phyloP scores from a whole-genome alignment of 768 basidiomycete genomes.

The Rhodotorula taiwanensis region DNA sequence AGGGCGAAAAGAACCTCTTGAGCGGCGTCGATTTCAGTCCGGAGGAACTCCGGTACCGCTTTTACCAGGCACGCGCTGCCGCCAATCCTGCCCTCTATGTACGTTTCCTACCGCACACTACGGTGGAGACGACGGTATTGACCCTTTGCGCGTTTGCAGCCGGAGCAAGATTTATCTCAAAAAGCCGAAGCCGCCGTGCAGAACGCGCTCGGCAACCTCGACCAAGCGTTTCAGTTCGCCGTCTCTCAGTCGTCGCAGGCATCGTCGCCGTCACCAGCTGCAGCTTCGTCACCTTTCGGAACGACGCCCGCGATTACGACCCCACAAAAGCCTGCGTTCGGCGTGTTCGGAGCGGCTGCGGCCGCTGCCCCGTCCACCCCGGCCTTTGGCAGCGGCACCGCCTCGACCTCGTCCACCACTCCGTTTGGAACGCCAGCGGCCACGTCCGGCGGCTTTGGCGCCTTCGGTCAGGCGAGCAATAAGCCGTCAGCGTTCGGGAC shows the following conservation, averaged over 20 bases:
- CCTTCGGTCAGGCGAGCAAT: slow-evolving; percentile 4
- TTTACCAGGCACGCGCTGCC: slow-evolving; percentile 19
- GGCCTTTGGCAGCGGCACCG: background rate
- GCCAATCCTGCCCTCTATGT: slow-evolving; percentile 32
- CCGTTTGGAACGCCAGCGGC: slow-evolving; percentile 10
- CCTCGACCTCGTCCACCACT: background rate
- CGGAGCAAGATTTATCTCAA: slow-evolving; percentile 20
- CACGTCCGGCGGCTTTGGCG: slow-evolving; percentile 6
- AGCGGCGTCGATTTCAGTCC: slow-evolving; percentile 62
- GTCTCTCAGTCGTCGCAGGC: slow-evolving; percentile 6
- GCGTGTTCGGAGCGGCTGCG: slow-evolving; percentile 18
- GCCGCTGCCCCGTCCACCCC: slow-evolving; percentile 3
- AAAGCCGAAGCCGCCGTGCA: slow-evolving; percentile 26
- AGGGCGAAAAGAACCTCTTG: slow-evolving; percentile 63
- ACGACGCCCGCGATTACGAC: slow-evolving; percentile 5
- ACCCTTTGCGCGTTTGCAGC: background rate
- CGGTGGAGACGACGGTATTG: fast-evolving
- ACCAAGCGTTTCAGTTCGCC: slow-evolving; percentile 32
- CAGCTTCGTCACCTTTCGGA: background rate
- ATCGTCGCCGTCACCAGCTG: background rate
- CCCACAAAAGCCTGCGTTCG: slow-evolving; percentile 13
- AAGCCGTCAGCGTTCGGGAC: slow-evolving; percentile 18
- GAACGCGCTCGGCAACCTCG: slow-evolving; percentile 28
- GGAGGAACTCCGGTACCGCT: slow-evolving; percentile 63
- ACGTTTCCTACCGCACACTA: background rate